Percentiles rank a stretch among this genome's conserved stretches.
phyloP scores from a whole-genome alignment of 73 alveolate species.

The Paramecium primaurelia region DNA sequence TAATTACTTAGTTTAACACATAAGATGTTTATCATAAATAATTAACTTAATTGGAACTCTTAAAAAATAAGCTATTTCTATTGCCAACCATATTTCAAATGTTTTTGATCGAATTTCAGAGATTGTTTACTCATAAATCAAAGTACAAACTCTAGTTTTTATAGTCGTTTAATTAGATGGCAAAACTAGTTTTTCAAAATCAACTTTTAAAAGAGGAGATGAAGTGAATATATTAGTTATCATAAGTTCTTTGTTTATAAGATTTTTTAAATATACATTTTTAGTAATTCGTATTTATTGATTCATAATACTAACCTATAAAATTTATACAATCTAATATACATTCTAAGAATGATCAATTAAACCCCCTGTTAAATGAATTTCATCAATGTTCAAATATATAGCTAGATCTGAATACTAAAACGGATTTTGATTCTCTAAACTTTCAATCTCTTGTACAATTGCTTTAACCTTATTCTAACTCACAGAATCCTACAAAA shows the following conservation, averaged over 20 bases:
- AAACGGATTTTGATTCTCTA: neutral
- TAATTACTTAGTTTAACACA: neutral
- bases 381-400: constrained; percentile 2
- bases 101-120: neutral
- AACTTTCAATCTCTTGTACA: neutral
- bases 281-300: neutral
- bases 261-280: neutral
- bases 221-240: constrained; percentile 6
- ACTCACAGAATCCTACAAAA: neutral
- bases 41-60: neutral
- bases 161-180: neutral
- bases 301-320: neutral
- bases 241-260: neutral
- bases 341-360: constrained; percentile 4
- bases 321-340: neutral
- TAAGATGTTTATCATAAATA: neutral
- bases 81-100: constrained; percentile 31
- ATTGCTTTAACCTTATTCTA: neutral
- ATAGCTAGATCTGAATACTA: neutral
- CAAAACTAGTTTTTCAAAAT: neutral
- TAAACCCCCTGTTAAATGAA: constrained; percentile 15
- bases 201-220: neutral
- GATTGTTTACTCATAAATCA: neutral
- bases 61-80: neutral
- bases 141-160: neutral